phyloP scores from a whole-genome alignment of 208 protist genomes.

The Kentomonas sorsogonicus region DNA sequence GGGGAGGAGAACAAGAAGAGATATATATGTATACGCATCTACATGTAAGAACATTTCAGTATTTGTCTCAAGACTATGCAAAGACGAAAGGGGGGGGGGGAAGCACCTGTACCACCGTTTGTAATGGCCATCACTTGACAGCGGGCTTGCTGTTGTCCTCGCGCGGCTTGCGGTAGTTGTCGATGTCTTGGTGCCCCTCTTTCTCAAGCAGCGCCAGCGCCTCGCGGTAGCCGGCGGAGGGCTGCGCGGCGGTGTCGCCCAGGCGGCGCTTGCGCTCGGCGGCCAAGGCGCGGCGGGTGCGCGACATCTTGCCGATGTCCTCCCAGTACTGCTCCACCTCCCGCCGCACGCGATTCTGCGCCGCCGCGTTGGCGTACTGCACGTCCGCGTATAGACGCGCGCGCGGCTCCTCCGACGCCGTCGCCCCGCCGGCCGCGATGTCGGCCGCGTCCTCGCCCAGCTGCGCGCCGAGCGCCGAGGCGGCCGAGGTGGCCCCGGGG shows the following conservation, averaged over 20 bases:
- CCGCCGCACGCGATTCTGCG: constrained; percentile 32
- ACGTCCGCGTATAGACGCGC: constrained; percentile 15
- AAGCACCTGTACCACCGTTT: background rate
- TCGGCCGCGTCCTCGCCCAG: background rate
- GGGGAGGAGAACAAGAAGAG: no score
- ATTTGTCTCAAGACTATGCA: background rate
- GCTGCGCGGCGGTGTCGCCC: constrained; percentile 15
- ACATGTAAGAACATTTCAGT: background rate
- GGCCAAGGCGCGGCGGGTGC: constrained; percentile 49
- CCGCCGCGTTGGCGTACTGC: constrained; percentile 38
- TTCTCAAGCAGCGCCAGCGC: constrained; percentile 40
- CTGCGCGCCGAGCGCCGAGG: constrained; percentile 1
- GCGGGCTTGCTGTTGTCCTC: background rate
- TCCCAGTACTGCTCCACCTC: constrained; percentile 50
- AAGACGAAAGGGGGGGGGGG: background rate
- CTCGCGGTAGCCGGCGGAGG: constrained; percentile 42
- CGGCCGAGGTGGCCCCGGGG: background rate
- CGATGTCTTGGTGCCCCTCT: constrained; percentile 35
- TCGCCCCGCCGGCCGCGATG: background rate
- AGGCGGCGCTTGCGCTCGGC: constrained; percentile 39
- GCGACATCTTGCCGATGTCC: constrained; percentile 56
- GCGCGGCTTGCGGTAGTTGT: constrained; percentile 26
- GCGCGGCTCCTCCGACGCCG: background rate
- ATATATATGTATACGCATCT: no score
- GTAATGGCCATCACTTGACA: background rate